These are phyloP conservation scores for Pythium rhizo-oryzae DNA, from an alignment of 352 stramenopile genomes.

Conservation along the genomic window DNA sequence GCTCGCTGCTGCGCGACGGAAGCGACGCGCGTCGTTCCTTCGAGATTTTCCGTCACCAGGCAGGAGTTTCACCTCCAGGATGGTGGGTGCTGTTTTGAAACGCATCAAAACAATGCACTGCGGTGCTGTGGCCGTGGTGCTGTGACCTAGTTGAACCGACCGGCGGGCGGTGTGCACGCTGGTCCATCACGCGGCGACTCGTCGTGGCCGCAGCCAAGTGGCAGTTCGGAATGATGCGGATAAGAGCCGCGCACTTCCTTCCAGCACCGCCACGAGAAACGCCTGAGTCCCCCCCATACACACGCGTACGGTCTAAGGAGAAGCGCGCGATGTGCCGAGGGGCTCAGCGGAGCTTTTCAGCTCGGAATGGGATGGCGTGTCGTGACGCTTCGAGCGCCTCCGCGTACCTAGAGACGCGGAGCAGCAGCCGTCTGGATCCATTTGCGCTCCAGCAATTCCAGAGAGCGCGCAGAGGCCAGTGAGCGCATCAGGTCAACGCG, in stretches of 20 bases:
- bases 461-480: too few relatives aligned
- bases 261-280: background rate
- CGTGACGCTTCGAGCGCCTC: constrained; percentile 11
- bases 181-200: constrained; percentile 24
- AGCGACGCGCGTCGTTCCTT: constrained; percentile 23
- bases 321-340: background rate
- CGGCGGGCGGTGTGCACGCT: background rate
- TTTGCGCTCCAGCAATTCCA: background rate
- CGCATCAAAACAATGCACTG: constrained; percentile 12
- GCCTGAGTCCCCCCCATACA: background rate
- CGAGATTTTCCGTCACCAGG: constrained; percentile 18
- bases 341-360: background rate
- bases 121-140: background rate
- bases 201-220: background rate
- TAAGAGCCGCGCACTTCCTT: constrained; percentile 6
- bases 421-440: background rate
- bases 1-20: constrained; percentile 6
- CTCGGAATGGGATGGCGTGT: background rate
- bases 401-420: background rate
- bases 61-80: background rate
- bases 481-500: too few relatives aligned
- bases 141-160: too few relatives aligned
- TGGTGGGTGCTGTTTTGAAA: constrained; percentile 11
- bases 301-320: too few relatives aligned
- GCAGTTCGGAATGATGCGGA: constrained; percentile 19